phyloP scores from a whole-genome alignment of 371 early-diverging fungal genomes.

The Mortierella sp. region DNA sequence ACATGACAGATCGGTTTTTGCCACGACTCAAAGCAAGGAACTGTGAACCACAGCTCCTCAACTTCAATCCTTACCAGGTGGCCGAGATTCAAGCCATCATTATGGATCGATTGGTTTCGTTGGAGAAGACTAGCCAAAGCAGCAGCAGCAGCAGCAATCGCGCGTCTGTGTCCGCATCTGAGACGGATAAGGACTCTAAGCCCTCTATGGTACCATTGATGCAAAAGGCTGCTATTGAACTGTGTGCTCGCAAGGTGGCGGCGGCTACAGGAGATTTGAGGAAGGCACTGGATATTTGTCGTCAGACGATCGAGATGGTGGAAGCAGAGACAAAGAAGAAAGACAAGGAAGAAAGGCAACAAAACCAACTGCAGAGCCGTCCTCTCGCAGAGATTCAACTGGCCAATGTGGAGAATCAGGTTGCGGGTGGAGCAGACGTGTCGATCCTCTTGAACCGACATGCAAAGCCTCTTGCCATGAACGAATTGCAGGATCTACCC shows the following conservation, averaged over 20 bases:
- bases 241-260: conserved; percentile 93
- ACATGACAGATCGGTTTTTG: conserved; percentile 88
- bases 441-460: conserved; percentile 6
- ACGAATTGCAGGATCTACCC: conserved; percentile 54
- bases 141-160: too few relatives aligned
- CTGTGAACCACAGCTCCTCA: conserved; percentile 80
- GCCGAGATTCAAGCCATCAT: conserved; percentile 86
- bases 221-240: conserved; percentile 87
- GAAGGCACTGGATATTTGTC: conserved; percentile 91
- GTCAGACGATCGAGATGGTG: conserved; percentile 84
- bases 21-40: conserved; percentile 88
- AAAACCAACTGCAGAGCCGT: not conserved
- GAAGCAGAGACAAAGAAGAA: conserved; percentile 70
- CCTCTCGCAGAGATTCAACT: conserved; percentile 36
- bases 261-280: conserved; percentile 92
- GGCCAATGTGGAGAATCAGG: conserved; percentile 30
- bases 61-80: conserved; percentile 88
- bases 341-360: conserved; percentile 3
- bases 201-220: conserved; percentile 65
- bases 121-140: conserved; percentile 21
- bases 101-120: conserved; percentile 75
- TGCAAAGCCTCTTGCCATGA: not conserved
- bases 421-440: conserved; percentile 19
- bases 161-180: too few relatives aligned
- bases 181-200: conserved; percentile 6